Base-by-base conservation (phyloP, 2,329 filamentous ascomycete genomes). In the Hypoxylon sp. region DNA sequence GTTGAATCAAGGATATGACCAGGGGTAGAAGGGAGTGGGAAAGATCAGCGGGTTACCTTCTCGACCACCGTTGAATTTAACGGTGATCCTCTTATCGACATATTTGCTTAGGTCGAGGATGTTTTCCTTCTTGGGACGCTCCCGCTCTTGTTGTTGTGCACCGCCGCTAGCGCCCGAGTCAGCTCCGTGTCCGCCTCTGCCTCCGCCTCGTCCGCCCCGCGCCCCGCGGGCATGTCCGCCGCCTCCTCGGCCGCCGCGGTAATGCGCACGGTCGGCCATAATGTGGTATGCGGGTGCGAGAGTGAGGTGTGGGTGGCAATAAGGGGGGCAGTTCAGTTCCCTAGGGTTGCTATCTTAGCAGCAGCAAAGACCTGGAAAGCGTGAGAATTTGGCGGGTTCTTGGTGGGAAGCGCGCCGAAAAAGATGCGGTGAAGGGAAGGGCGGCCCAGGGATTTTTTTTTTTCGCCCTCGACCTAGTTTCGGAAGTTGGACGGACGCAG, bases 101-200 rank as follows among this genome's bases (percentile, higher is more conserved):
- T 98, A 99, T 83, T 97, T 97, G 78, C 86, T 89, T 76, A 99
- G 82, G 78, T 99, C 95, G 21, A 99, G 88, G 75, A 99, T 99
- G 80, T 98, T 98, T 82, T 99, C 96, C 86, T 98, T 98, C 89
- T 97, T 98, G 67, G 94, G 93, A 75, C 91, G 89, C 82, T 97
- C 93, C 73, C 86, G 82, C 68, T 87, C 82, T 66, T 85, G 80
- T 62, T 82, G 80, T 63, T 82, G 80, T 62, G 82, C 80, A 51
- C 80, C 81, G 57, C 82, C 80, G 55, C 81, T 81, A n/a, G 75
- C 77, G 38, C 77, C 79, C 58, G 76, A 80, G 64, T 79, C 76
- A 36, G 79, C 82, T 63, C 83, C 86, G 67, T 82, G 78, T 56
- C 81, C 78, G n/a, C 82, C 81, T 74, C 82, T 80, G 43, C 70